A percentile compares a stretch with the other conserved stretches of the same genome.
These are phyloP conservation scores for Ceratobasidium sp. DNA, from an alignment of 1,284 basidiomycete genomes.

Conservation along the genomic window DNA sequence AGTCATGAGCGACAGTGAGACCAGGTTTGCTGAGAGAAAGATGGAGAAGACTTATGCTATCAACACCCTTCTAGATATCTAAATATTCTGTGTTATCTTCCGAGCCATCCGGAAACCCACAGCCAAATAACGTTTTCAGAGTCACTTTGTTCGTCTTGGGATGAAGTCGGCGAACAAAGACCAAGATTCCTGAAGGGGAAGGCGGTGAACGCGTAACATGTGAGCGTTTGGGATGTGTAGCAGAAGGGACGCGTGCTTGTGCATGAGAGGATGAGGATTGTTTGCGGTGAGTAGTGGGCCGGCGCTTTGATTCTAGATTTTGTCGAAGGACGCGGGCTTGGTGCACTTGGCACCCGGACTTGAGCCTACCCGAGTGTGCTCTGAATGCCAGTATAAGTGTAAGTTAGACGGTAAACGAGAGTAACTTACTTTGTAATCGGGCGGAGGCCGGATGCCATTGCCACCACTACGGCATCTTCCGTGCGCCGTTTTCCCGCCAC, in stretches of 20 bases:
- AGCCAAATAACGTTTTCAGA: constrained; percentile 69
- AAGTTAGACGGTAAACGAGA: neutral
- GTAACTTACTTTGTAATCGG: constrained; percentile 55
- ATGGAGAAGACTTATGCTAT: constrained; percentile 66
- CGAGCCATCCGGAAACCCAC: constrained; percentile 57
- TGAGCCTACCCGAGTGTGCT: constrained; percentile 69
- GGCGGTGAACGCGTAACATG: constrained; percentile 52
- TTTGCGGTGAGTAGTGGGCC: neutral
- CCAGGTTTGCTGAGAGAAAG: neutral
- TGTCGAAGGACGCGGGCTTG: constrained; percentile 55
- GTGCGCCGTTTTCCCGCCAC: constrained; percentile 39
- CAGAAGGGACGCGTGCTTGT: neutral
- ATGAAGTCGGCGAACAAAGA: constrained; percentile 77
- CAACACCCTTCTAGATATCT: constrained; percentile 81
- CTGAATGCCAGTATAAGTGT: constrained; percentile 58
- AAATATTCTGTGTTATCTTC: constrained; percentile 72
- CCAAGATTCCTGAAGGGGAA: constrained; percentile 74
- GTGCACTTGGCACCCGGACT: constrained; percentile 73
- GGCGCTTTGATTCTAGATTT: neutral
- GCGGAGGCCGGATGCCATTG: constrained; percentile 70
- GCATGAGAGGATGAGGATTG: neutral
- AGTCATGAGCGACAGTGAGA: constrained; percentile 12
- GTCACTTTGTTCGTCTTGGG: constrained; percentile 81
- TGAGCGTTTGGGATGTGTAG: neutral
- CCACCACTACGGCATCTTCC: constrained; percentile 57